Evolutionary conservation across 371 early-diverging fungal species (phyloP), one percentile per base, ranked within the genome.

Genomic region (Umbelopsis sp.): DNA sequence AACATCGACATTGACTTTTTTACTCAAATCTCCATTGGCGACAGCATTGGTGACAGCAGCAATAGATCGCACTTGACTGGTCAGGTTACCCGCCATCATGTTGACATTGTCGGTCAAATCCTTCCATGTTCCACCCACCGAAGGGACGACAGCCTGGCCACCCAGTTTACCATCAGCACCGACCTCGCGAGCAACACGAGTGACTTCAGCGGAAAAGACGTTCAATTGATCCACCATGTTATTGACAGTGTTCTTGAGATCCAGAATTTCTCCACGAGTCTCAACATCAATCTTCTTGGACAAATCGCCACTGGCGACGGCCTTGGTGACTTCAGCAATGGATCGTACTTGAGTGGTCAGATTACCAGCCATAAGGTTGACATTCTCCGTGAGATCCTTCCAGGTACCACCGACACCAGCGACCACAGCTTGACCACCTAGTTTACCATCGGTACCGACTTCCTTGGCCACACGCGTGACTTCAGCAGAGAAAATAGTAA

Each of bases 341-440:
- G 83, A 80, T 29, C 80, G 69, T 9, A 90, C 89, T 71, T 90
- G 90, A 8, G 75, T 77, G 0, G 90, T 90, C 0, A 90, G 65
- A 67, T 90, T 90, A 66, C 79, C 71, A 1, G 90, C 90, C 90
- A 90, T 88, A 9, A 71, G 80, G 51, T 90, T 90, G 63, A 90
- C 87, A 65, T 86, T 89, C 53, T 87, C 82, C 0, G 87, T 90
- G 11, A 90, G 72, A 20, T 86, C 87, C 44, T 81, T 80, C 91
- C 91, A 90, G 0, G 85, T 87, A 6, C 91, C 91, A 37, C 75
- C 86, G 8, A 88, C 87, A 41, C 74, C 79, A n/a, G 78, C 71
- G 0, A 89, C 89, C 0, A 46, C 38, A 10, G 81, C 83, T 69
- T 82, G 84, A 3, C 82, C 80, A 14, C 84, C 91, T 77, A 88